These are phyloP conservation scores for Geopyxis carbonaria DNA, from an alignment of 495 filamentous ascomycete genomes.

Conservation along the genomic window DNA sequence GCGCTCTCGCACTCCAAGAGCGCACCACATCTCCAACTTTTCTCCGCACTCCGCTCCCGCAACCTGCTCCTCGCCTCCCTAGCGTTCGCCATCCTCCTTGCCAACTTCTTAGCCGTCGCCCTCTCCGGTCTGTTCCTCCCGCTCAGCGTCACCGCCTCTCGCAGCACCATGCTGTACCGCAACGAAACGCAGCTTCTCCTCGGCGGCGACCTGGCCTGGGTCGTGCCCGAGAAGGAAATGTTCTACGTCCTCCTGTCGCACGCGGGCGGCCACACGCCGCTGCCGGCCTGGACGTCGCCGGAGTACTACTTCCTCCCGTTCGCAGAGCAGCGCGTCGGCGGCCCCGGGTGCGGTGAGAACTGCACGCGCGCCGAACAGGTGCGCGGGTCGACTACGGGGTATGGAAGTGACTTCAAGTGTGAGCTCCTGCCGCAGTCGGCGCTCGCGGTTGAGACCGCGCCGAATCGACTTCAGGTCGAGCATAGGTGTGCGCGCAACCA, in stretches of 20 bases:
- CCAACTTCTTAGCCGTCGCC: slow-evolving; percentile 6
- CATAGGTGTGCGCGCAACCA: too few species aligned
- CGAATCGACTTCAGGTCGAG: too few species aligned
- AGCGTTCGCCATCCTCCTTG: slow-evolving; percentile 6
- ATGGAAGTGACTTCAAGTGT: too few species aligned
- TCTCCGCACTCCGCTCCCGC: slow-evolving; percentile 25
- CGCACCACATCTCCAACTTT: slow-evolving; percentile 30
- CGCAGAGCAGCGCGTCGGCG: too few species aligned
- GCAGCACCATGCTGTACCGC: background rate
- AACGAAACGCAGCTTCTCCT: slow-evolving; percentile 2
- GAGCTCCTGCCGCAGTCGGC: too few species aligned
- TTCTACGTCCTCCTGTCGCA: slow-evolving; percentile 23
- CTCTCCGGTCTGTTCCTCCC: slow-evolving; percentile 25
- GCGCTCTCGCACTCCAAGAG: slow-evolving; percentile 28
- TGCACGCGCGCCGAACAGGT: too few species aligned
- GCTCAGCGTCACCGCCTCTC: background rate
- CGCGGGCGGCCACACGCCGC: too few species aligned
- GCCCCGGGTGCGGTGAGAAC: too few species aligned
- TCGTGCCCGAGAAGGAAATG: background rate
- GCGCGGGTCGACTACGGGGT: too few species aligned
- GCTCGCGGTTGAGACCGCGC: too few species aligned
- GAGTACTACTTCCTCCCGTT: too few species aligned
- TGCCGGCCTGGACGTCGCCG: too few species aligned
- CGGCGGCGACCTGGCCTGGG: background rate
- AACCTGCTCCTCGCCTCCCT: slow-evolving; percentile 23